A percentile compares a stretch with the other conserved stretches of the same genome.
Evolutionary conservation across 169 alveolate genomes (phyloP).

Genomic region (Plasmodium malariae): DNA sequence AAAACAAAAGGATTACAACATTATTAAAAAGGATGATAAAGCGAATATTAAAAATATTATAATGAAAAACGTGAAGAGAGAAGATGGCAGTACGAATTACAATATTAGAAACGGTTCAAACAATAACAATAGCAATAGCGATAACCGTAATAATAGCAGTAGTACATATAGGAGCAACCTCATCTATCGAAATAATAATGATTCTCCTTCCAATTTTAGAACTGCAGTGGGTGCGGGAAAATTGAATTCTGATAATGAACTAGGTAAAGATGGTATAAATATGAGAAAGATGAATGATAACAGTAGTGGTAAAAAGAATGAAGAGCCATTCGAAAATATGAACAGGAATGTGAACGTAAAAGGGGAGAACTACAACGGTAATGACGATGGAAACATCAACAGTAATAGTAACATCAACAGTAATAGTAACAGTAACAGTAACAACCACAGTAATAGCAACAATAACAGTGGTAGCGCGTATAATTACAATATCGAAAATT

Average conservation of each 20-base stretch:
- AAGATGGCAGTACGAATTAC: constrained; percentile 15
- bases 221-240: neutral
- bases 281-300: neutral
- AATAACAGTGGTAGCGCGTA: constrained; percentile 9
- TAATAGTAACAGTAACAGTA: neutral
- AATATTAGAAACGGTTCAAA: constrained; percentile 9
- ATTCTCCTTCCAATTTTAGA: neutral
- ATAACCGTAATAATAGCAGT: neutral
- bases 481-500: constrained; percentile 59
- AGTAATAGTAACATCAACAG: neutral
- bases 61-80: constrained; percentile 56
- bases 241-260: constrained; percentile 11
- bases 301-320: constrained; percentile 11
- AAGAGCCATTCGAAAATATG: constrained; percentile 33
- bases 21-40: constrained; percentile 49
- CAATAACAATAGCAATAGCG: neutral
- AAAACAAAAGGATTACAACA: constrained; percentile 23
- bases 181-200: constrained; percentile 14
- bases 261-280: neutral
- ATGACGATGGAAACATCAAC: neutral
- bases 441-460: neutral
- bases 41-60: constrained; percentile 53
- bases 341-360: constrained; percentile 19
- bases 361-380: constrained; percentile 10
- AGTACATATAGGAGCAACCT: neutral